A percentile compares a stretch with the other conserved stretches of the same genome.
phyloP scores from a whole-genome alignment of 2,329 filamentous ascomycete genomes.

The Podosphaera xanthii region DNA sequence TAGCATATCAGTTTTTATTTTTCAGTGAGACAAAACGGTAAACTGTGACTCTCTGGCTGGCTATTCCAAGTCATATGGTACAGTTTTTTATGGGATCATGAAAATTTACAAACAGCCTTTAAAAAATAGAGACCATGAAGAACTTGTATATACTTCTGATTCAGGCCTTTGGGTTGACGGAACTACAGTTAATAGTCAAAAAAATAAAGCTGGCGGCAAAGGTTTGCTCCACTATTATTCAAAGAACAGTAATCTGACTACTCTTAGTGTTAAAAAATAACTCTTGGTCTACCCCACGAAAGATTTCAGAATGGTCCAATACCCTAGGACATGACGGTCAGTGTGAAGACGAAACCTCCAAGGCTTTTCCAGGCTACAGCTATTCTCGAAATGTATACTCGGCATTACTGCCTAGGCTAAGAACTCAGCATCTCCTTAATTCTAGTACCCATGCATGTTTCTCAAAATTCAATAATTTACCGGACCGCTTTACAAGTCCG shows the following conservation, averaged over 20 bases:
- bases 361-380: conserved; percentile 3
- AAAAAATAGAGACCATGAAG: conserved; percentile 1
- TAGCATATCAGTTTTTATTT: background rate
- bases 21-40: conserved; percentile 12
- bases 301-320: background rate
- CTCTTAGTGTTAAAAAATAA: background rate
- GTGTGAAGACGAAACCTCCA: conserved; percentile 5
- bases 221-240: background rate
- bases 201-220: background rate
- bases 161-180: too few species aligned
- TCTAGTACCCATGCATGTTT: conserved; percentile 5
- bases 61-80: conserved; percentile 11
- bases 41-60: conserved; percentile 8
- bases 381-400: conserved; percentile 6
- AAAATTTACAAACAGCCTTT: too few species aligned
- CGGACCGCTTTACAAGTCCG: conserved; percentile 36
- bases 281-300: background rate
- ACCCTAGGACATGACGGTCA: conserved; percentile 5
- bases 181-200: background rate
- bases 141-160: background rate
- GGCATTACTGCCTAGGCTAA: background rate
- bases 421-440: conserved; percentile 8
- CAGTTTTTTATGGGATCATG: conserved; percentile 3
- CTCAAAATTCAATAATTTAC: conserved; percentile 13
- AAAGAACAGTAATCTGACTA: background rate